Evolutionary conservation across 2,329 filamentous ascomycete genomes (phyloP).

Genomic region (Trichoderma pleuroti): DNA sequence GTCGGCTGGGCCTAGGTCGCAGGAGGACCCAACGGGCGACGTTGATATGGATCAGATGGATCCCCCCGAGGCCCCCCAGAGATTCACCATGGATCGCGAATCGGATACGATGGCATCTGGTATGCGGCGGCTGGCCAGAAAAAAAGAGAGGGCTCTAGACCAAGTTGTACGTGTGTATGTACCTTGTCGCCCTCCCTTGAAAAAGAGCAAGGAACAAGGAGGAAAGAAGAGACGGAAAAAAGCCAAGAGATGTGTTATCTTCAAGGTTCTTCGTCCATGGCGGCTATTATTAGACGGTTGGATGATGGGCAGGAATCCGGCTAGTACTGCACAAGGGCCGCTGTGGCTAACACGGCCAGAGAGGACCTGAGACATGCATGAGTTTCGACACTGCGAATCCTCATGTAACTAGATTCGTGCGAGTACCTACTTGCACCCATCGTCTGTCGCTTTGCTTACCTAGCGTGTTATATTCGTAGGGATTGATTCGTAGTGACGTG

Average conservation of each 20-base stretch:
- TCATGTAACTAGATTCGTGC: neutral
- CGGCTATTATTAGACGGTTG: neutral
- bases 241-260: neutral
- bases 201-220: neutral
- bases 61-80: neutral
- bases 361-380: neutral
- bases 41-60: neutral
- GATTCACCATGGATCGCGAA: neutral
- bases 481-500: neutral
- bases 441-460: neutral
- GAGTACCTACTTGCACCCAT: too few species aligned
- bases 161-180: neutral
- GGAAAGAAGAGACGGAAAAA: neutral
- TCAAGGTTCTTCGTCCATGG: neutral
- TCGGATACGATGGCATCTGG: neutral
- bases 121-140: neutral
- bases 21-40: neutral
- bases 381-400: neutral
- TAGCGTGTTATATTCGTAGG: too few species aligned
- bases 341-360: neutral
- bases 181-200: neutral
- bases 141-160: neutral
- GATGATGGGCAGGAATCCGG: too few species aligned
- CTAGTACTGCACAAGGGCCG: neutral
- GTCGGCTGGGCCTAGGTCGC: neutral